Conservation (phyloP, 2,329 filamentous ascomycete species). For the Cercospora nicotianae region DNA sequence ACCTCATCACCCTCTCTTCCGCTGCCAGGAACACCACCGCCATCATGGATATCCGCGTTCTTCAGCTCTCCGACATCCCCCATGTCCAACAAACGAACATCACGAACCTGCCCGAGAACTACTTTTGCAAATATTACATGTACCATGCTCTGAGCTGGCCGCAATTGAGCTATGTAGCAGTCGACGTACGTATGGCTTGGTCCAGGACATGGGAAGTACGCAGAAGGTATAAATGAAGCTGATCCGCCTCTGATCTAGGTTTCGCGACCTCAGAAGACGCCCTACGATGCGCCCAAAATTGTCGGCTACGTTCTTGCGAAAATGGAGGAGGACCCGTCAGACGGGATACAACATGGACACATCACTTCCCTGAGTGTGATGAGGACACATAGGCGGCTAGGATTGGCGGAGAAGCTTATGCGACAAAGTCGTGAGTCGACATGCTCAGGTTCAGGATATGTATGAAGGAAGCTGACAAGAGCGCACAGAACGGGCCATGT, state of each 20-base stretch:
- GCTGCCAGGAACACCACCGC: neutral
- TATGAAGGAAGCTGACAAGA: constrained; percentile 6
- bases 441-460: neutral
- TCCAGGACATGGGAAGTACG: neutral
- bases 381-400: constrained; percentile 87
- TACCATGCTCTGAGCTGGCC: constrained; percentile 99
- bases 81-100: constrained; percentile 98
- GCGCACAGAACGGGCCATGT: constrained; percentile 82
- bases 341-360: constrained; percentile 90
- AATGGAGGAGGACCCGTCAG: constrained; percentile 96
- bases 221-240: neutral
- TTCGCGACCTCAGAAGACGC: constrained; percentile 71
- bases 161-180: constrained; percentile 92
- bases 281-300: constrained; percentile 91
- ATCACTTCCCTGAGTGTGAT: constrained; percentile 95
- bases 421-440: constrained; percentile 77
- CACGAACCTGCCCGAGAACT: constrained; percentile 98
- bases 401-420: constrained; percentile 97
- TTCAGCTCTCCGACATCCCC: constrained; percentile 79
- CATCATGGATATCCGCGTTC: constrained; percentile 83
- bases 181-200: constrained; percentile 60
- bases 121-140: constrained; percentile 99
- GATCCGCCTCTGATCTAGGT: constrained; percentile 47
- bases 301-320: constrained; percentile 99
- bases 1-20: neutral